These are phyloP conservation scores for Penicillium turbatum DNA, from an alignment of 495 filamentous ascomycete species.

Conservation along the genomic window DNA sequence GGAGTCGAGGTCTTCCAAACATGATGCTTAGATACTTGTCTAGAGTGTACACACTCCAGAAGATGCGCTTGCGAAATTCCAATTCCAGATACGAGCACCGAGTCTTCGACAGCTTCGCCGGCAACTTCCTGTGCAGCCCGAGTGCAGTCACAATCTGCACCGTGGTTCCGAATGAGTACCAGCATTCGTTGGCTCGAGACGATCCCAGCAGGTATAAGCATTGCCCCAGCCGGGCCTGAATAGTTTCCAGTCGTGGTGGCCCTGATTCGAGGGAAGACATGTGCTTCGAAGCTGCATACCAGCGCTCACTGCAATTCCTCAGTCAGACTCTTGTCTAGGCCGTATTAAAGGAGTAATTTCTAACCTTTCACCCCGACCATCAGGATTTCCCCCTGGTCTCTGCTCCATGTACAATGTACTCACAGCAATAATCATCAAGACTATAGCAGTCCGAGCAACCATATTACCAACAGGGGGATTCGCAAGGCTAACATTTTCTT, in stretches of 20 bases:
- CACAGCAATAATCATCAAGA: constrained; percentile 44
- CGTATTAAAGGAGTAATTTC: constrained; percentile 15
- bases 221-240: constrained; percentile 42
- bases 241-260: constrained; percentile 41
- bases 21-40: constrained; percentile 57
- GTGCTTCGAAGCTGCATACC: constrained; percentile 43
- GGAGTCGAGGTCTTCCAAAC: constrained; percentile 50
- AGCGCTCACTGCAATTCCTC: constrained; percentile 29
- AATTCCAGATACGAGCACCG: constrained; percentile 35
- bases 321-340: not conserved
- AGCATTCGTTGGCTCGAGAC: constrained; percentile 48
- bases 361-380: constrained; percentile 30
- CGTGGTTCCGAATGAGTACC: constrained; percentile 47
- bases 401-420: constrained; percentile 36
- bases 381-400: constrained; percentile 16
- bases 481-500: constrained; percentile 30
- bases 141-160: constrained; percentile 44
- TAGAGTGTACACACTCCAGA: constrained; percentile 54
- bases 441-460: constrained; percentile 41
- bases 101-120: constrained; percentile 29
- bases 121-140: constrained; percentile 39
- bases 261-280: constrained; percentile 42
- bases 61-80: constrained; percentile 49
- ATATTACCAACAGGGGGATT: constrained; percentile 35
- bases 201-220: constrained; percentile 44